Evolutionary conservation across 768 basidiomycete genomes (phyloP), one percentile per base, ranked within the genome.

Genomic region (Pleurotus cornucopiae): DNA sequence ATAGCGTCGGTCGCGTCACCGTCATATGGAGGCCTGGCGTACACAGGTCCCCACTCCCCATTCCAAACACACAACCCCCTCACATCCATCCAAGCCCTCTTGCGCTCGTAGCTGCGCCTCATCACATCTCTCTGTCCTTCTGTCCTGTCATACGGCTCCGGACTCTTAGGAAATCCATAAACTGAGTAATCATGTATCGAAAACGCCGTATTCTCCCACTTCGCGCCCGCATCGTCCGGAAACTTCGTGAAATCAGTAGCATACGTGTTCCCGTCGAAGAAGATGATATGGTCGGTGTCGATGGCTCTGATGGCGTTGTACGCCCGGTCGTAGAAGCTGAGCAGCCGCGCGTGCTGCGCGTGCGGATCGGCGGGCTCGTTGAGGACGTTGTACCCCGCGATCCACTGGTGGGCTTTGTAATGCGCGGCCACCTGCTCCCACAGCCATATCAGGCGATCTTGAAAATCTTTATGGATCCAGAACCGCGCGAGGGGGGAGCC

Each of bases 401-500:
- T 84, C 90, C 90, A 91, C 58, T 81, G 76, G 69, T 93, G 89
- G 56, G 74, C 78, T 60, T 77, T 84, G 76, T 92, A 91, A 67
- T 89, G 88, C 63, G 73, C 75, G 0, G 91, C 88, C 34, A 92
- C 76, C 63, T 89, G 73, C 38, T 77, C 77, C 91, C 91, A 93
- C 40, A 94, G 79, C 83, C 85, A 85, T 52, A 91, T 67, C 7
- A 78, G 69, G 1, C 90, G 83, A 68, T 93, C 88, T 66, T 91
- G 90, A 76, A 90, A 88, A 67, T 92, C 89, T 61, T 84, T 90
- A 76, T 92, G 87, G 49, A 79, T 80, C 88, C 88, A 93, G 75
- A 91, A 85, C 66, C 82, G 82, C 49, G 86, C 83, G 26, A 86
- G 78, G 65, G 87, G 86, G 11, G 80, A 78, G 13, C 86, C 87